Evolutionary conservation across 228 moss, liverwort and hornwort species (phyloP), one percentile per base, ranked within the genome.

Genomic region (Sphagnum fallax): DNA sequence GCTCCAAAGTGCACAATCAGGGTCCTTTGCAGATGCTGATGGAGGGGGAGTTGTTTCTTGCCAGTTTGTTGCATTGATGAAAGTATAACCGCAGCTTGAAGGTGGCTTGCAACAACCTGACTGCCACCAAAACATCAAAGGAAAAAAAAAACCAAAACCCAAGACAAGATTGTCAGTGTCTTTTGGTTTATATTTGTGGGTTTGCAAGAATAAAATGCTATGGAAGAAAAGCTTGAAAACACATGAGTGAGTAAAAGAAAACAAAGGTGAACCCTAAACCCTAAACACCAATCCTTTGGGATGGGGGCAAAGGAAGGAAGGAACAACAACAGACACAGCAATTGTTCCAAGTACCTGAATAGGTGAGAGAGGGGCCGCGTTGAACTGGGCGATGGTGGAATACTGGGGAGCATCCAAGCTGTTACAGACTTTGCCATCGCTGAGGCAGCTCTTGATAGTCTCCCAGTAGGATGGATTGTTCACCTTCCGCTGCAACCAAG

Each of bases 91-190:
- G 69, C 97, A 97, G 16, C 83, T 82, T 53, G 91, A 79, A 1
- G 97, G 93, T 16, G 97, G 97, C 76, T 93, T 93, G 81, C 97
- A 97, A 83, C 93, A 97, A 64, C 93, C 93, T 64, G 97, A 93
- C 97, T 93, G 84, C 70, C 69, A 51, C 68, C 47, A 60, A 50
- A 16, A 60, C 8, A 60, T 14, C 60, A 60, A 32, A 32, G 32
- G 32, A 3, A 32, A 32, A 32, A 32, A 32, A 32, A 32, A 32
- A 32, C 32, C 32, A 32, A 32, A 32, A 32, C 32, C 32, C 2
- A 32, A 32, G 32, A 32, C 2, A 3, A 32, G 32, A 32, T 32
- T 32, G 32, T 32, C 32, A 32, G 32, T 32, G 32, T 32, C 32
- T 32, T 32, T 32, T 32, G 32, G 32, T 32, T 32, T 32, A 32